Evolutionary conservation across 1,284 basidiomycete species (phyloP).

Genomic region (Cerioporus squamosus): DNA sequence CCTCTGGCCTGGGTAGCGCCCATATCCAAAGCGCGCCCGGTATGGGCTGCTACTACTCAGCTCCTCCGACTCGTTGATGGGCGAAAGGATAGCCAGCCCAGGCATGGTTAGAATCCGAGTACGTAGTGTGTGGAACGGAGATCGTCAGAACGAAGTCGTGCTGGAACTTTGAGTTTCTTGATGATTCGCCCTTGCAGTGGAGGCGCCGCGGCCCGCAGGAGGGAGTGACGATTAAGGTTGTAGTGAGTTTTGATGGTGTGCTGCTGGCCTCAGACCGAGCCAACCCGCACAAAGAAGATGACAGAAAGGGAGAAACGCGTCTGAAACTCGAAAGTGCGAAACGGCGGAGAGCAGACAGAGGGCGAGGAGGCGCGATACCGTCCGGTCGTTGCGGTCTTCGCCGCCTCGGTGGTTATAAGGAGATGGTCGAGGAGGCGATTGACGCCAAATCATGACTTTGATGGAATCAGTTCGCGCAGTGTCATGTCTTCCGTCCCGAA

Average conservation of each 20-base stretch:
- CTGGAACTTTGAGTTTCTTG: slow-evolving; percentile 1
- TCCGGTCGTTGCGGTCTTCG: slow-evolving; percentile 14
- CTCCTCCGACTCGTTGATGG: slow-evolving; percentile 23
- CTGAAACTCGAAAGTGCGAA: neutral
- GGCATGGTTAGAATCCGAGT: slow-evolving; percentile 11
- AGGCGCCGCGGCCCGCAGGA: no score
- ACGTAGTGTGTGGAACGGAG: neutral
- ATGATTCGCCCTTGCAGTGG: no score
- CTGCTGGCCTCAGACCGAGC: no score
- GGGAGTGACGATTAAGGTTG: no score
- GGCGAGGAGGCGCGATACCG: slow-evolving; percentile 20
- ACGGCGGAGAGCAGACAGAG: neutral
- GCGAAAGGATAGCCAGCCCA: slow-evolving; percentile 16
- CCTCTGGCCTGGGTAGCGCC: slow-evolving; percentile 10
- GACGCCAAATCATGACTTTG: slow-evolving; percentile 23
- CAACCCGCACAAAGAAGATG: neutral
- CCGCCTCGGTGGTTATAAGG: slow-evolving; percentile 19
- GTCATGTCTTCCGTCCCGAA: neutral
- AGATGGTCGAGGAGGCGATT: slow-evolving; percentile 24
- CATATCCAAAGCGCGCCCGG: slow-evolving; percentile 10
- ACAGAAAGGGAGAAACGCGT: neutral
- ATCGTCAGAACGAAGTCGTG: slow-evolving; percentile 8
- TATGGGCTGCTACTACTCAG: slow-evolving; percentile 13
- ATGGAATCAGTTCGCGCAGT: slow-evolving; percentile 19
- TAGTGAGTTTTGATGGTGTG: no score